These are phyloP conservation scores for Pleurotus eryngii DNA, from an alignment of 768 basidiomycete species.

Conservation along the genomic window DNA sequence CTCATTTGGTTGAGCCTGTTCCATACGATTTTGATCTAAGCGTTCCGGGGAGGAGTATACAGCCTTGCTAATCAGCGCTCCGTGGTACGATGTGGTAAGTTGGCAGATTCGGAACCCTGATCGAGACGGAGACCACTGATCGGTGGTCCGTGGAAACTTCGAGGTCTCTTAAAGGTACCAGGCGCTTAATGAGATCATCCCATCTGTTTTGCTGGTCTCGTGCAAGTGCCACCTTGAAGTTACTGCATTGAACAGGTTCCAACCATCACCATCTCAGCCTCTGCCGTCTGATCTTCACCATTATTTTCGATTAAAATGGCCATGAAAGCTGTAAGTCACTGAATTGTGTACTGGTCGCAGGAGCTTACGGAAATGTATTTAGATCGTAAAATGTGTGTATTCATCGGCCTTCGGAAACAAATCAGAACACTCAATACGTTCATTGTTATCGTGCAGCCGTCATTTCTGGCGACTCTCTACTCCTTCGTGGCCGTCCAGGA, in stretches of 20 bases:
- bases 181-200: too few species aligned
- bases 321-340: conserved; percentile 64
- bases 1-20: conserved; percentile 10
- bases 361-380: conserved; percentile 2
- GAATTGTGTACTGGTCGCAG: background rate
- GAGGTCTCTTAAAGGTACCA: too few species aligned
- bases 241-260: too few species aligned
- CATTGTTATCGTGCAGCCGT: conserved; percentile 50
- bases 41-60: background rate
- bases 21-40: conserved; percentile 5
- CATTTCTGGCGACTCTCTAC: conserved; percentile 86
- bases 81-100: too few species aligned
- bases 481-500: conserved; percentile 73
- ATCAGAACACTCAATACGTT: background rate
- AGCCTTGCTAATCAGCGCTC: background rate
- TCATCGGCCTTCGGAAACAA: conserved; percentile 10
- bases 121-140: too few species aligned
- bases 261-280: too few species aligned
- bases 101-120: too few species aligned
- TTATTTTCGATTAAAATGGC: conserved; percentile 42
- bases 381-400: conserved; percentile 62
- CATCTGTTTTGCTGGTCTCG: too few species aligned
- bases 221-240: too few species aligned
- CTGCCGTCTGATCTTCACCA: too few species aligned
- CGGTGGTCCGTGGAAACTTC: too few species aligned